Evolutionary conservation across 1,139 yeast species (phyloP).

Genomic region (Spathaspora sp.): DNA sequence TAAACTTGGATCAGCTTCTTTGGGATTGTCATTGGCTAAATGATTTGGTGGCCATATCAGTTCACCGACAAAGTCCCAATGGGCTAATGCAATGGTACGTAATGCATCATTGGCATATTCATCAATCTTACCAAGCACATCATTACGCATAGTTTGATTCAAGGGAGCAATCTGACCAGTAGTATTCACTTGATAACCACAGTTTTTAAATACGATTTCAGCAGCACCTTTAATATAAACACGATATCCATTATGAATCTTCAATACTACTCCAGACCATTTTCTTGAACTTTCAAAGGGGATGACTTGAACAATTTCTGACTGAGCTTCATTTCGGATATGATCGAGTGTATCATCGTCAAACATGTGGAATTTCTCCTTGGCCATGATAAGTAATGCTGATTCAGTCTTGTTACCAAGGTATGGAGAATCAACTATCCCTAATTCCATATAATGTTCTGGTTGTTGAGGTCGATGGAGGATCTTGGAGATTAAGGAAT

Average conservation of each 20-base stretch:
- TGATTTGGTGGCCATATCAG: constrained; percentile 67
- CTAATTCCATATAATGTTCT: constrained; percentile 14
- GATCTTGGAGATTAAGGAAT: constrained; percentile 23
- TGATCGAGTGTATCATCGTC: constrained; percentile 37
- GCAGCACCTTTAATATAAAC: constrained; percentile 91
- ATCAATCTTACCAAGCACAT: constrained; percentile 49
- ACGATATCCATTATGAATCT: constrained; percentile 50
- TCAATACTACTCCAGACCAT: constrained; percentile 83
- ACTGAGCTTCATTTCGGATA: constrained; percentile 35
- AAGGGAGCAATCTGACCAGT: constrained; percentile 20
- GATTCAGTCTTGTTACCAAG: constrained; percentile 95
- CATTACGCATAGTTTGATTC: constrained; percentile 33
- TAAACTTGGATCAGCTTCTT: constrained; percentile 48
- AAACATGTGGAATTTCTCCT: constrained; percentile 50
- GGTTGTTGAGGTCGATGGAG: constrained; percentile 15
- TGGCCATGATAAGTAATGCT: constrained; percentile 74
- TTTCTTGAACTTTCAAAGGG: constrained; percentile 93
- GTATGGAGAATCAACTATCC: constrained; percentile 52
- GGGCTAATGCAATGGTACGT: constrained; percentile 84
- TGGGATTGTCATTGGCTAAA: constrained; percentile 24
- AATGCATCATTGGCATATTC: constrained; percentile 73
- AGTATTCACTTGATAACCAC: constrained; percentile 38
- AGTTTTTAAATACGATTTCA: constrained; percentile 70
- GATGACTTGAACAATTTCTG: constrained; percentile 61
- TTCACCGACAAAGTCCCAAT: constrained; percentile 57